Evolutionary conservation across 129 eudicot genomes (phyloP), one percentile per base, ranked within the genome.

Genomic region (Tanacetum coccineum): DNA sequence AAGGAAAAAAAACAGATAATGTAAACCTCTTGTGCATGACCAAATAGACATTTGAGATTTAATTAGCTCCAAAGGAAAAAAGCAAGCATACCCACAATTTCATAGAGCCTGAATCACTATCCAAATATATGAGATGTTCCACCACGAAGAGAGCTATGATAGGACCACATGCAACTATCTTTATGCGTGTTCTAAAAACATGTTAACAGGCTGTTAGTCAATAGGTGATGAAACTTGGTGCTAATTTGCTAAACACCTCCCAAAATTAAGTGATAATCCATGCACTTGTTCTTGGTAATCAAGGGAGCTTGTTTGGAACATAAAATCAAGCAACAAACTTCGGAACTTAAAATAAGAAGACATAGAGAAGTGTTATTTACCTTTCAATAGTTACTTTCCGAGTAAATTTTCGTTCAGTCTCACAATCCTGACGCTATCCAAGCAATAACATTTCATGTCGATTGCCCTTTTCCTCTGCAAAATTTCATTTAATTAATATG

Each of bases 391-490:
- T 39, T 6, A 26, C 9, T 51, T 45, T 58, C 66, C 26, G 47
- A 30, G 47, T 47, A 32, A 18, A 71, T 6, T 22, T n/a, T n/a
- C n/a, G n/a, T 36, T 58, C 50, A 28, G 60, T 26, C 6, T 47
- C 75, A 18, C 51, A 54, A 66, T 20, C 14, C 64, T 21, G 4
- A 12, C 15, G n/a, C 44, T 59, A 70, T 59, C 60, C 50, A 28
- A 28, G 59, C 59, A 15, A 59, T 59, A 7, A 3, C 19, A 59
- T 45, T 55, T 70, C 67, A 26, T 28, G 32, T 50, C 13, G 67
- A 59, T 58, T 32, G 32, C 21, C 75, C 50, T 59, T 28, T 59
- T 47, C 59, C 67, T 59, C 59, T 25, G 20, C 32, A 30, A 59
- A 70, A 70, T 4, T 58, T 15, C 9, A 17, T 26, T 21, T 22